These are phyloP conservation scores for Phytopythium cucurbitacearum DNA, from an alignment of 352 stramenopile species.

Conservation along the genomic window DNA sequence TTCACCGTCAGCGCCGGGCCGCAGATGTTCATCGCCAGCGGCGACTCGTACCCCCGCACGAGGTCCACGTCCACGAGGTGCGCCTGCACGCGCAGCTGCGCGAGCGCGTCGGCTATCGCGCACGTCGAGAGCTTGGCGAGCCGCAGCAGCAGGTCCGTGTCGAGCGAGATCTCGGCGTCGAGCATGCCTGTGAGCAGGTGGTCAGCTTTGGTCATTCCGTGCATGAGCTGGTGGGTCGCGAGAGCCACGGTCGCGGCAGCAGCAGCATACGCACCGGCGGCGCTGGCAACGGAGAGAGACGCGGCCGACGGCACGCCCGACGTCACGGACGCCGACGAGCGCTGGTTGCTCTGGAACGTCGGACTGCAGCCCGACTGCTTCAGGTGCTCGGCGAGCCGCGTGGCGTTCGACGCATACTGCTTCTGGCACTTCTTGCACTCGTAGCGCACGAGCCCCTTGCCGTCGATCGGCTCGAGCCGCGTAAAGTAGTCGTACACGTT, in stretches of 20 bases:
- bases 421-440: conserved; percentile 88
- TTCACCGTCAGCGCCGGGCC: conserved; percentile 72
- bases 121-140: conserved; percentile 79
- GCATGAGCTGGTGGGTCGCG: conserved; percentile 19
- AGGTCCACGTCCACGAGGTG: conserved; percentile 76
- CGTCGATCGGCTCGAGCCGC: conserved; percentile 59
- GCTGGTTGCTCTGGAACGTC: conserved; percentile 82
- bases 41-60: conserved; percentile 51
- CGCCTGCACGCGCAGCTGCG: conserved; percentile 68
- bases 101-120: conserved; percentile 75
- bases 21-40: conserved; percentile 67
- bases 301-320: conserved; percentile 6
- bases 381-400: conserved; percentile 73
- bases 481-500: conserved; percentile 88
- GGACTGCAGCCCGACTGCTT: conserved; percentile 66
- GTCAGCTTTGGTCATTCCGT: conserved; percentile 25
- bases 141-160: conserved; percentile 60
- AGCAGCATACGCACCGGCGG: conserved; percentile 19
- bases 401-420: conserved; percentile 84
- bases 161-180: conserved; percentile 41
- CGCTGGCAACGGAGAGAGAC: conserved; percentile 10
- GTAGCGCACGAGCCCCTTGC: conserved; percentile 76
- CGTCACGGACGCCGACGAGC: conserved; percentile 14
- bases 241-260: background rate
- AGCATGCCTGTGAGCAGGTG: conserved; percentile 38